These are phyloP conservation scores for Blastocystis sp. DNA, from an alignment of 352 stramenopile species.

Conservation along the genomic window DNA sequence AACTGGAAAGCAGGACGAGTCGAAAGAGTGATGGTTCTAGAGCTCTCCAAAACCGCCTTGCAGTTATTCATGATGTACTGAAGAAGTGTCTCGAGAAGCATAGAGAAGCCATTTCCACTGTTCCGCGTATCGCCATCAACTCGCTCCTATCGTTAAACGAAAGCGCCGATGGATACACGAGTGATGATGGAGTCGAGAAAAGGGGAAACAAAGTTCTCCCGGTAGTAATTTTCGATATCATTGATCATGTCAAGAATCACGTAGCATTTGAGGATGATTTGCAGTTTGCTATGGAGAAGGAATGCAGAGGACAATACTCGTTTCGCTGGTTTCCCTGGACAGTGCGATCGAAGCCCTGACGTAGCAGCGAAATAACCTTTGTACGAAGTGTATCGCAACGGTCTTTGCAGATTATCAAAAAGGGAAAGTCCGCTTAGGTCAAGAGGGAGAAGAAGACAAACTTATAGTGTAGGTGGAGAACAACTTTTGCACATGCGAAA, in stretches of 20 bases:
- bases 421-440: neutral
- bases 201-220: slow-evolving; percentile 17
- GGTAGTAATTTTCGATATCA: slow-evolving; percentile 28
- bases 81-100: neutral
- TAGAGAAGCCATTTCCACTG: neutral
- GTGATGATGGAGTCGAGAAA: slow-evolving; percentile 51
- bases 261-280: slow-evolving; percentile 15
- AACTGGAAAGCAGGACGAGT: neutral
- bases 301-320: neutral
- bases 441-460: neutral
- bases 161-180: neutral
- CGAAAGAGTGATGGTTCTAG: neutral
- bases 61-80: slow-evolving; percentile 11
- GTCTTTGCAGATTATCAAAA: slow-evolving; percentile 55
- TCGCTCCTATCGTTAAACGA: neutral
- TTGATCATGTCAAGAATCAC: slow-evolving; percentile 9
- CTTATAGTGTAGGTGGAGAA: neutral
- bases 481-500: neutral
- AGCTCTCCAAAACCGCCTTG: neutral
- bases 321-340: slow-evolving; percentile 2
- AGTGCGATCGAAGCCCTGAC: slow-evolving; percentile 14
- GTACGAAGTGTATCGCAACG: neutral
- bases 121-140: slow-evolving; percentile 18
- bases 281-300: neutral
- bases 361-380: neutral